Base-by-base conservation (phyloP, 2,329 filamentous ascomycete genomes). In the Septoria petroselini region DNA sequence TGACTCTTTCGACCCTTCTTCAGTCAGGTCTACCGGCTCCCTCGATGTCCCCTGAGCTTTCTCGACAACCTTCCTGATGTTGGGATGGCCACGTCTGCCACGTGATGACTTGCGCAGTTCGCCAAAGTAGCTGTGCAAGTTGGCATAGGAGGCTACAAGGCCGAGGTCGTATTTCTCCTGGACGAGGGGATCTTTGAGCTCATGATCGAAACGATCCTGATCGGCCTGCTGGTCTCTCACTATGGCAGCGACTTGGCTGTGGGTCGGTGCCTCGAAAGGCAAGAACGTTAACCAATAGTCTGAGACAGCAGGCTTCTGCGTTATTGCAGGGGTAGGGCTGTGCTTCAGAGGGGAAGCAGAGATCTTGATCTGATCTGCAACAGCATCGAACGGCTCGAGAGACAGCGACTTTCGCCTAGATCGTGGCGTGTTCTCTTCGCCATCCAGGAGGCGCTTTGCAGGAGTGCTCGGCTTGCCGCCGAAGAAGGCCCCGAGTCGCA, bases 251-350 rank as follows among this genome's bases (percentile, higher is more conserved):
- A 96, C 60, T n/a, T 71, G 79, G 1, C 88, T 86, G 62, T 88
- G 79, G 2, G 83, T 76, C 51, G 88, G 85, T 38, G 93, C 64
- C 55, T 86, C 91, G 67, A 96, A 97, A 0, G 87, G 83, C 25
- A 89, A 79, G 62, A 97, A 97, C 29, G 77, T 73, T 58, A 81
- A 83, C 14, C 86, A 58, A 52, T 73, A 71, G 53, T 75, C 73
- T 4, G 67, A 69, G 18, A 68, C 19, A 11, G 43, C 44, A 15
- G 57, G 59, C 46, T 67, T 70, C 41, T 49, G 52, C 2, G 17
- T 51, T 6, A 56, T 48, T 9, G 46, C 18, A 30, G 52, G 49
- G 27, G 46, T 51, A 31, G 57, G 58, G 11, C 54, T 56, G 9
- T 50, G 57, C 39, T 59, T 63, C 19, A 41, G 18, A 11, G 65